Evolutionary conservation across 306 rosid species (phyloP).

Genomic region (Sesbania bispinosa): DNA sequence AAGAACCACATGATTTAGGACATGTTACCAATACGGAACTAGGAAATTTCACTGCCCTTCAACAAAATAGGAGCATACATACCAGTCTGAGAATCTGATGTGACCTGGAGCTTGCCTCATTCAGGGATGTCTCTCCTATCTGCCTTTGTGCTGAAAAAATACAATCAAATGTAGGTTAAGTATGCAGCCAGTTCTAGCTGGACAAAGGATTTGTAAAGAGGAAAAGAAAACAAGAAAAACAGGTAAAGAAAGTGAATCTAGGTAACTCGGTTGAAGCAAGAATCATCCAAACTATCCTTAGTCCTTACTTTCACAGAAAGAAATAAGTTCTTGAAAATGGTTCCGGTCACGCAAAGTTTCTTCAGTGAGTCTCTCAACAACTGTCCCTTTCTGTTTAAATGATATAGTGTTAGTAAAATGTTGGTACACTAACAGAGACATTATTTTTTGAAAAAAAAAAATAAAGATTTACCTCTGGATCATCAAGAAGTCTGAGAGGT

Average conservation of each 20-base stretch:
- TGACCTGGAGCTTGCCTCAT: conserved; percentile 97
- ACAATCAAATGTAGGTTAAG: neutral
- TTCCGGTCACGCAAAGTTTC: conserved; percentile 76
- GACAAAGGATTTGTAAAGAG: neutral
- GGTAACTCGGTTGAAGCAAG: conserved; percentile 11
- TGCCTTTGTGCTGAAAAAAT: conserved; percentile 79
- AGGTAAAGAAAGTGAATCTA: neutral
- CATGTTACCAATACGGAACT: neutral
- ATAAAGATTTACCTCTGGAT: conserved; percentile 75
- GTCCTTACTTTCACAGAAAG: conserved; percentile 75
- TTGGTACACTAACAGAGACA: too few relatives aligned
- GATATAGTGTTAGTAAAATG: conserved; percentile 25
- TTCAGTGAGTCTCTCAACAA: conserved; percentile 82
- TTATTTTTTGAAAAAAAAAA: neutral
- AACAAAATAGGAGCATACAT: conserved; percentile 14
- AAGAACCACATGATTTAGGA: conserved; percentile 21
- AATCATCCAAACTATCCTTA: conserved; percentile 31
- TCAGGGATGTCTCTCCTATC: conserved; percentile 87
- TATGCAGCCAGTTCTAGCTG: conserved; percentile 19
- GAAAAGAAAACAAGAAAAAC: conserved; percentile 2
- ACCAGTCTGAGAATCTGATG: conserved; percentile 97
- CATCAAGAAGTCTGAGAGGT: conserved; percentile 93
- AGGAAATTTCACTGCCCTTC: neutral
- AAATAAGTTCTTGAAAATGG: conserved; percentile 76
- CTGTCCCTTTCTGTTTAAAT: conserved; percentile 80